Percentiles rank a stretch among this genome's conserved stretches.
Evolutionary conservation across 108 stramenopile species (phyloP).

Genomic region (Pseudonitzschia multiseries): DNA sequence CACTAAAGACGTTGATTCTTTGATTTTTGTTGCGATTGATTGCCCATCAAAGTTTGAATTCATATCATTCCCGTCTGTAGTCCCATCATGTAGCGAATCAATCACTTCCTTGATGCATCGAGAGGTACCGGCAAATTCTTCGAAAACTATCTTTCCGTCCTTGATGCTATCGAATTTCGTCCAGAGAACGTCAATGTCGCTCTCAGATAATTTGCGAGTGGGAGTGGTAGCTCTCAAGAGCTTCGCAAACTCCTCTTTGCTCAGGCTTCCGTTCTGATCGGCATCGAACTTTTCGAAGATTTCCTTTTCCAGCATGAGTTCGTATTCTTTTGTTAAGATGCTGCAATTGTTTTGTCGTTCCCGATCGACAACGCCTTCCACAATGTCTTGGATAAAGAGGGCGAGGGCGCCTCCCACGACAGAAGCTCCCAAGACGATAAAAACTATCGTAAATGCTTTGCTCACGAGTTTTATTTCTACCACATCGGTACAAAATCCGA

Average conservation of each 20-base stretch:
- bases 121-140: conserved; percentile 42
- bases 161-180: conserved; percentile 38
- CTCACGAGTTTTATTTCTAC: conserved; percentile 51
- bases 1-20: neutral
- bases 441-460: conserved; percentile 66
- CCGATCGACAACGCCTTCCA: conserved; percentile 46
- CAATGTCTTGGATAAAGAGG: conserved; percentile 52
- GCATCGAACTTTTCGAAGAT: conserved; percentile 41
- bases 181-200: conserved; percentile 32
- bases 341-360: conserved; percentile 4
- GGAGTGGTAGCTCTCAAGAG: conserved; percentile 18
- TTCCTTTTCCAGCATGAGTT: conserved; percentile 49
- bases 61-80: no score
- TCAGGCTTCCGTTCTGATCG: conserved; percentile 27
- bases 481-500: conserved; percentile 78
- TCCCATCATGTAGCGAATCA: neutral
- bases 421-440: conserved; percentile 66
- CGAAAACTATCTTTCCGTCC: conserved; percentile 38
- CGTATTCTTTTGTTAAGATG: conserved; percentile 29
- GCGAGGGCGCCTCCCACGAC: conserved; percentile 70
- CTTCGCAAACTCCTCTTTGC: conserved; percentile 41
- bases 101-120: conserved; percentile 28
- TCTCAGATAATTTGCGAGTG: conserved; percentile 18
- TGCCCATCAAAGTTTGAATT: no score
- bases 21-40: neutral